A percentile compares a stretch with the other conserved stretches of the same genome.
phyloP scores from a whole-genome alignment of 2,329 filamentous ascomycete species.

The Hypomyces perniciosus region DNA sequence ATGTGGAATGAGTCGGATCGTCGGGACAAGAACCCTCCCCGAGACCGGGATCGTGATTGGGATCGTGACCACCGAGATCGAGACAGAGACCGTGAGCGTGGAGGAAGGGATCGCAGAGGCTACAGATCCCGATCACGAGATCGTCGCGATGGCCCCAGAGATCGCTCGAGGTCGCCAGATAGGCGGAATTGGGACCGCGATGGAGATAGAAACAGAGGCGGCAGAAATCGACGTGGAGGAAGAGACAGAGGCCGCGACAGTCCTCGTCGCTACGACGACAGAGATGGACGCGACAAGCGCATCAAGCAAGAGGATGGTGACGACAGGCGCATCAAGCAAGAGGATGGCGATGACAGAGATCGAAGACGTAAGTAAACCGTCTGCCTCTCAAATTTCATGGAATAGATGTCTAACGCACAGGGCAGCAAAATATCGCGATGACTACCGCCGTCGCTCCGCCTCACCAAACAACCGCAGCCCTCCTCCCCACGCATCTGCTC shows the following conservation, averaged over 20 bases:
- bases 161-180: slow-evolving; percentile 33
- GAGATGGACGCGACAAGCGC: slow-evolving; percentile 18
- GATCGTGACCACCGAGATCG: slow-evolving; percentile 21
- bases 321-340: slow-evolving; percentile 13
- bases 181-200: slow-evolving; percentile 35
- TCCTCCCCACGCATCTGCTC: slow-evolving; percentile 19
- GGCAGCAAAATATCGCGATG: slow-evolving; percentile 13
- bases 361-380: slow-evolving; percentile 19
- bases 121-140: slow-evolving; percentile 26
- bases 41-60: slow-evolving; percentile 23
- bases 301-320: neutral
- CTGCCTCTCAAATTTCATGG: too few species aligned
- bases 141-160: slow-evolving; percentile 24
- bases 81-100: slow-evolving; percentile 20
- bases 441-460: slow-evolving; percentile 31
- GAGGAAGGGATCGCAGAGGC: slow-evolving; percentile 16
- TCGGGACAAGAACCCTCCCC: slow-evolving; percentile 25
- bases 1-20: slow-evolving; percentile 55
- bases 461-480: slow-evolving; percentile 25
- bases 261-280: slow-evolving; percentile 24
- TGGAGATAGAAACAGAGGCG: slow-evolving; percentile 27
- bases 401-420: neutral
- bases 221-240: slow-evolving; percentile 22
- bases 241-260: slow-evolving; percentile 32
- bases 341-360: slow-evolving; percentile 20